A percentile compares a stretch with the other conserved stretches of the same genome.
Conservation (phyloP, 495 filamentous ascomycete species). For the Pyrenopolyporus hunteri region DNA sequence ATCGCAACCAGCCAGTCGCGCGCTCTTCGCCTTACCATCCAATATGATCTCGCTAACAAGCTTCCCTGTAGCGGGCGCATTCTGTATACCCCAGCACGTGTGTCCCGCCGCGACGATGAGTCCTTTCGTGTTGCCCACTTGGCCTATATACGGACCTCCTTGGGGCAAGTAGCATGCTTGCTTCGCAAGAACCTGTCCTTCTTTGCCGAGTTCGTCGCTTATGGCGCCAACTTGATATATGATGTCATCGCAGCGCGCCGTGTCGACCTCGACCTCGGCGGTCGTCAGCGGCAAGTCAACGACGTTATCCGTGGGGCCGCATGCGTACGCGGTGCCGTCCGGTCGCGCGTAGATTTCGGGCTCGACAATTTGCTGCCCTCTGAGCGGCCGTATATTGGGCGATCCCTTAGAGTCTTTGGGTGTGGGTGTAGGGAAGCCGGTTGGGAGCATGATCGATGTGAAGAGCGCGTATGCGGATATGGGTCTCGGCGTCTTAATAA, state of each 20-base stretch:
- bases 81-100: conserved; percentile 92
- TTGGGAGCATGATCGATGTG: conserved; percentile 74
- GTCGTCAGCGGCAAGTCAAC: conserved; percentile 72
- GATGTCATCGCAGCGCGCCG: conserved; percentile 76
- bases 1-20: conserved; percentile 50
- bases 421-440: conserved; percentile 49
- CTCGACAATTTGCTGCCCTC: conserved; percentile 58
- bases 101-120: conserved; percentile 81
- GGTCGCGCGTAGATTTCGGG: conserved; percentile 92
- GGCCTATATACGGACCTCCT: conserved; percentile 73
- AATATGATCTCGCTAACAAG: conserved; percentile 79
- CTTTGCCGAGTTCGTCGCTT: conserved; percentile 67
- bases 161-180: conserved; percentile 88
- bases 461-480: conserved; percentile 84
- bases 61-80: conserved; percentile 83
- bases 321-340: conserved; percentile 82
- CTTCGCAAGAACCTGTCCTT: conserved; percentile 70
- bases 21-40: conserved; percentile 73
- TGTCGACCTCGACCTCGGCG: conserved; percentile 75
- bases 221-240: conserved; percentile 72
- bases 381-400: conserved; percentile 35
- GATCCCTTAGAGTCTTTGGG: conserved; percentile 46
- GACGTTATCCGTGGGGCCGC: conserved; percentile 70
- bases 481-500: conserved; percentile 63
- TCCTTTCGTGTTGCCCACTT: conserved; percentile 68